Evolutionary conservation across 2,329 filamentous ascomycete genomes (phyloP).

Genomic region (Curvularia lunata): DNA sequence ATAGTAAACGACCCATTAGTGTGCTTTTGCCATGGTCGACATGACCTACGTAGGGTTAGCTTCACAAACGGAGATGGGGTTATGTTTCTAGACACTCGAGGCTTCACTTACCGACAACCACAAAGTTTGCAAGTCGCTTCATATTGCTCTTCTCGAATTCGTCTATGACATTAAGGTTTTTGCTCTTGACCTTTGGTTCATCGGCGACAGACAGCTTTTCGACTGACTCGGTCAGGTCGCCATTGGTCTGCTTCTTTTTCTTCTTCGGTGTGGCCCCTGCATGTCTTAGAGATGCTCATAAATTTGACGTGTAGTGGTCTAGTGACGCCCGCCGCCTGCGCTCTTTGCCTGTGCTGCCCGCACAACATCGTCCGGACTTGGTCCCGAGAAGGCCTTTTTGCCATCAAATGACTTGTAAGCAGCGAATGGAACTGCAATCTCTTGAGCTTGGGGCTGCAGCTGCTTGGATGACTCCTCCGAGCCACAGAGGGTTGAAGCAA

Average conservation of each 20-base stretch:
- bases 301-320: slow-evolving; percentile 19
- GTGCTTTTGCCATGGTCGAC: slow-evolving; percentile 98
- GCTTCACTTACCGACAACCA: slow-evolving; percentile 76
- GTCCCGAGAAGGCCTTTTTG: slow-evolving; percentile 74
- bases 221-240: slow-evolving; percentile 55
- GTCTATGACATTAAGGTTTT: slow-evolving; percentile 82
- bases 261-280: slow-evolving; percentile 40
- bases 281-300: slow-evolving; percentile 30
- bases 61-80: not conserved
- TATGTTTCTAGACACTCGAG: not conserved
- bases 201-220: slow-evolving; percentile 56
- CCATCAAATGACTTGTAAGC: slow-evolving; percentile 49
- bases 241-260: slow-evolving; percentile 26
- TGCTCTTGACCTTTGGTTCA: slow-evolving; percentile 66
- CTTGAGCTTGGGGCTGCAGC: slow-evolving; percentile 3
- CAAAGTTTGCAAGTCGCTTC: slow-evolving; percentile 87
- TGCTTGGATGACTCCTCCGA: slow-evolving; percentile 11
- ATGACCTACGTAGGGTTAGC: slow-evolving; percentile 66
- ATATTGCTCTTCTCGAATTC: slow-evolving; percentile 77
- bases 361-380: slow-evolving; percentile 91
- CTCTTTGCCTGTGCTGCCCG: slow-evolving; percentile 73
- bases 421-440: slow-evolving; percentile 51
- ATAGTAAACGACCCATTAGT: slow-evolving; percentile 90
- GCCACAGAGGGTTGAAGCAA: slow-evolving; percentile 59
- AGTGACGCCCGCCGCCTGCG: slow-evolving; percentile 48